Evolutionary conservation across 2,329 filamentous ascomycete genomes (phyloP), one percentile per base, ranked within the genome.

Genomic region (Thielaviopsis ethacetica): DNA sequence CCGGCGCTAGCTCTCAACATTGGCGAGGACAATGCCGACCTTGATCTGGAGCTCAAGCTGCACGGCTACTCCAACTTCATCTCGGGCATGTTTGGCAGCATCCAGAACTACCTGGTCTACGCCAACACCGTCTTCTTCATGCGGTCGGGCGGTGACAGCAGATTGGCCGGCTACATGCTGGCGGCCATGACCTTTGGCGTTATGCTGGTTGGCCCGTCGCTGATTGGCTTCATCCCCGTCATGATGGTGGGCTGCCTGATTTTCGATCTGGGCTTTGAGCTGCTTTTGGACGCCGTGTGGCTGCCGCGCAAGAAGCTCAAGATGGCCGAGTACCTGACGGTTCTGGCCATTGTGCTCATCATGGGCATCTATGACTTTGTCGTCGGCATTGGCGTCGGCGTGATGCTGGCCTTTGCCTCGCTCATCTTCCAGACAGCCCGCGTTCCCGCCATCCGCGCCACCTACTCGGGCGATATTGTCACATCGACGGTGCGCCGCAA

Each of bases 301-400:
- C 81, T 88, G 60, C 94, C 93, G 0, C 87, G 88, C 68, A 90
- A 90, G 63, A 95, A 93, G 70, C 76, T 97, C 44, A 88, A 94
- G 68, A 74, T 79, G 57, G 81, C 91, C 13, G 93, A 98, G 68
- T 98, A 95, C 69, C 68, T 93, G 38, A 98, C 93, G 6, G 88
- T 95, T 53, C 74, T 95, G 59, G 82, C 83, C 44, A 97, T 97
- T 63, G 90, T 96, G 1, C 74, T 96, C 21, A 88, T 95, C 47
- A 98, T 98, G 93, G 93, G 93, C 1, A 83, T 90, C 10, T 91
- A 95, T 72, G 93, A 98, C 70, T 98, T 98, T 67, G 93, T 98
- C 3, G 82, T 90, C 27, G 93, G 93, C 21, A 96, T 98, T 52
- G 83, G 93, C 12, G 81, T 95, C 30, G 93, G 93, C 4, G 95